Percentiles rank a stretch among this genome's conserved stretches.
Evolutionary conservation across 139 green algal species (phyloP).

Genomic region (Tetradesmus lagerheimii): DNA sequence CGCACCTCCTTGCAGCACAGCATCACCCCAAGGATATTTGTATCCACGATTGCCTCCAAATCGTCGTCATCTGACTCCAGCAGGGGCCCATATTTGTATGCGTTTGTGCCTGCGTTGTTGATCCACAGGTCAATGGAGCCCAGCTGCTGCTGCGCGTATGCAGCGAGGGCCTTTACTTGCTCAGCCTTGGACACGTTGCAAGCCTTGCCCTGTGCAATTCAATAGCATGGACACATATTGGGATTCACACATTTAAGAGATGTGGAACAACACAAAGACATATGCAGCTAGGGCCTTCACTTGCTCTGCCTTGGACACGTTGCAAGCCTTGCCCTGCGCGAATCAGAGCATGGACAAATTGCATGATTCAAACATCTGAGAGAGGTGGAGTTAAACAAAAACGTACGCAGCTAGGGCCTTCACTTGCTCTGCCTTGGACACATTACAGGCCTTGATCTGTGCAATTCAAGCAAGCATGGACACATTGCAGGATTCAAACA

Average conservation of each 20-base stretch:
- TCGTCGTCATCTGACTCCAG: conserved; percentile 74
- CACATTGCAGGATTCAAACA: no score
- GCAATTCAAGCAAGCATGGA: not conserved
- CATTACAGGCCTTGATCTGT: conserved; percentile 71
- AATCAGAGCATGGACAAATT: not conserved
- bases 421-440: conserved; percentile 69
- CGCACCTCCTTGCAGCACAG: conserved; percentile 90
- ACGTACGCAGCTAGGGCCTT: not conserved
- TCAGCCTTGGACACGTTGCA: conserved; percentile 74
- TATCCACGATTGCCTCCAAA: conserved; percentile 87
- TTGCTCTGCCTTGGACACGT: conserved; percentile 69
- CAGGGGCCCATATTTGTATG: conserved; percentile 86
- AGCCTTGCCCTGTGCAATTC: conserved; percentile 54
- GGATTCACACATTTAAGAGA: no score
- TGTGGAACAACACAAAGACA: not conserved
- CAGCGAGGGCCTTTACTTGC: conserved; percentile 76
- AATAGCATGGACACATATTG: not conserved
- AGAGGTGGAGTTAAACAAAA: not conserved
- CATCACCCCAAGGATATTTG: conserved; percentile 95
- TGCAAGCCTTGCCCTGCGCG: conserved; percentile 63
- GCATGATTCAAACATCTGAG: no score
- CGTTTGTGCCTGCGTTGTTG: conserved; percentile 92
- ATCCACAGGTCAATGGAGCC: conserved; percentile 82
- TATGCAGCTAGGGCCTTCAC: conserved; percentile 45
- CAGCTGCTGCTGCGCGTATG: conserved; percentile 68